Conservation (phyloP, 345 rosid genomes). For the Dovyalis caffra region DNA sequence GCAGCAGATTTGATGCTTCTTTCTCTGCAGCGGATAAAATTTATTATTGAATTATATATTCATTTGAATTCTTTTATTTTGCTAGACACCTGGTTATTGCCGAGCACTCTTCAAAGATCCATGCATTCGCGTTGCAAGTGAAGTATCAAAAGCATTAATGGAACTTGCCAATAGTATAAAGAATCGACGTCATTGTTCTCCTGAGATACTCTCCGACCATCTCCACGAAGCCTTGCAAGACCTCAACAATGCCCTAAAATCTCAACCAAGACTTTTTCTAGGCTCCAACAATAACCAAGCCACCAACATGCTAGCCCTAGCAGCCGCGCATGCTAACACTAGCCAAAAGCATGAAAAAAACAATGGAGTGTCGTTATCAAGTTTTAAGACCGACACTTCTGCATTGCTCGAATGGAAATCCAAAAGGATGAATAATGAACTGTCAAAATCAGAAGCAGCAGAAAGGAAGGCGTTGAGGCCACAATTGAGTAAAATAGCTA, state of each 20-base stretch:
- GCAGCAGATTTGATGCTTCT: not conserved
- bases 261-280: conserved; percentile 75
- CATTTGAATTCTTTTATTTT: not conserved
- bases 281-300: conserved; percentile 54
- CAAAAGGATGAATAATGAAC: conserved; percentile 30
- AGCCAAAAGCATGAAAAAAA: conserved; percentile 23
- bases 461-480: conserved; percentile 62
- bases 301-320: conserved; percentile 41
- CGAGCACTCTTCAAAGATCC: conserved; percentile 73
- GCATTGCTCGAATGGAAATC: conserved; percentile 61
- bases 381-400: conserved; percentile 62
- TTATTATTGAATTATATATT: too few relatives aligned
- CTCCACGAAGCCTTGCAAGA: conserved; percentile 78
- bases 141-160: conserved; percentile 56
- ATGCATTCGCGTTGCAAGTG: conserved; percentile 63
- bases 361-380: conserved; percentile 41
- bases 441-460: conserved; percentile 20
- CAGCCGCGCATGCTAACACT: conserved; percentile 45
- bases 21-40: not conserved
- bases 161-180: conserved; percentile 63
- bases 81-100: conserved; percentile 61
- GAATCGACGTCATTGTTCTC: conserved; percentile 68
- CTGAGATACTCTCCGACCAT: conserved; percentile 69
- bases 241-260: conserved; percentile 64
- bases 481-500: conserved; percentile 60